These are phyloP conservation scores for Drechslerella stenobrocha DNA, from an alignment of 2,329 filamentous ascomycete species.

Conservation along the genomic window DNA sequence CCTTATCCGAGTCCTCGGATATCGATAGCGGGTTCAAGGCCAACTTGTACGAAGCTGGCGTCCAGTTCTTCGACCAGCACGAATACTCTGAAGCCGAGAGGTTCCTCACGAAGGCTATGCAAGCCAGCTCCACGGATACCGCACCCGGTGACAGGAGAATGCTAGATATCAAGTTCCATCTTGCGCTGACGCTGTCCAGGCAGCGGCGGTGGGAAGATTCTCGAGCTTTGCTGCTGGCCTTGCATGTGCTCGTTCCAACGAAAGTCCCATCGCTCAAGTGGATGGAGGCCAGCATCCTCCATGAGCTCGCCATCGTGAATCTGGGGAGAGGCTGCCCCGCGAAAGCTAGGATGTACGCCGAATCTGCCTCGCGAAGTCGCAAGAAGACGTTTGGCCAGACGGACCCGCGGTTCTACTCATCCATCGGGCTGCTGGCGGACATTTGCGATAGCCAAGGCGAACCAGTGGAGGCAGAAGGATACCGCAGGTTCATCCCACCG, in stretches of 20 bases:
- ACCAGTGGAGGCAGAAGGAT: slow-evolving; percentile 31
- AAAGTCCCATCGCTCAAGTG: slow-evolving; percentile 15
- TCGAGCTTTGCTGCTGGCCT: slow-evolving; percentile 4
- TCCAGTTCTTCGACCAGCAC: slow-evolving; percentile 31
- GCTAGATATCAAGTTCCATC: slow-evolving; percentile 29
- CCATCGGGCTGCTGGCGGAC: slow-evolving; percentile 34
- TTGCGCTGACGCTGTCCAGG: slow-evolving; percentile 30
- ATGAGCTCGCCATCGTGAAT: slow-evolving; percentile 37
- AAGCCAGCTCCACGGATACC: slow-evolving; percentile 9
- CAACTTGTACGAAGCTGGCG: slow-evolving; percentile 23
- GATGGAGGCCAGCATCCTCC: slow-evolving; percentile 34
- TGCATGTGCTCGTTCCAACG: slow-evolving; percentile 17
- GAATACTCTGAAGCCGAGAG: slow-evolving; percentile 32
- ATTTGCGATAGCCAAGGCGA: slow-evolving; percentile 34
- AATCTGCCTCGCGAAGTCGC: slow-evolving; percentile 20
- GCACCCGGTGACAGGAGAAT: slow-evolving; percentile 6
- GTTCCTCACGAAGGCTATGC: slow-evolving; percentile 44
- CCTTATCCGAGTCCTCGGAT: slow-evolving; percentile 34
- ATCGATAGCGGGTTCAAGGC: slow-evolving; percentile 42
- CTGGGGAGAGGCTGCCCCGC: slow-evolving; percentile 17
- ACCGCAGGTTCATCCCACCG: slow-evolving; percentile 30
- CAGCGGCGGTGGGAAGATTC: slow-evolving; percentile 38
- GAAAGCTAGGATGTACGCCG: slow-evolving; percentile 23
- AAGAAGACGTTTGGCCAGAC: slow-evolving; percentile 40
- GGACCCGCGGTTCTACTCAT: slow-evolving; percentile 23